Conservation (phyloP, 2,329 filamentous ascomycete genomes). For the Coniochaeta pulveracea region DNA sequence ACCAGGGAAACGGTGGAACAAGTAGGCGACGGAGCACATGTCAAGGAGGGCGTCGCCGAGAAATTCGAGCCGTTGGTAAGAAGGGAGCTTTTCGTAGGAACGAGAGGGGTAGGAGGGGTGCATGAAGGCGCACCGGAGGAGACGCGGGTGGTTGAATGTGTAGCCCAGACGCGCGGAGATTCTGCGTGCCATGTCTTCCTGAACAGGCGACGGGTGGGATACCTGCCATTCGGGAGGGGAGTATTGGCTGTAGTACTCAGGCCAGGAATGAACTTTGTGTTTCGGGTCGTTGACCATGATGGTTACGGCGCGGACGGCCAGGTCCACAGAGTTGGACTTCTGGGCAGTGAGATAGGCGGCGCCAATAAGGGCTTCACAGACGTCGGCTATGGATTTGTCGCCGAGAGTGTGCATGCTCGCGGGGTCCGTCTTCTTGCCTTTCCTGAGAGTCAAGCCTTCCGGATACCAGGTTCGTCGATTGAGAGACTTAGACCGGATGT, state of each 20-base stretch:
- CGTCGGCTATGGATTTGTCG: slow-evolving; percentile 88
- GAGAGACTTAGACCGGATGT: slow-evolving; percentile 74
- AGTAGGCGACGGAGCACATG: slow-evolving; percentile 70
- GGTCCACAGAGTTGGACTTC: slow-evolving; percentile 33
- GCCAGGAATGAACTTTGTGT: slow-evolving; percentile 59
- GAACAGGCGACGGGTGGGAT: slow-evolving; percentile 48
- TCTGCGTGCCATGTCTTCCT: slow-evolving; percentile 55
- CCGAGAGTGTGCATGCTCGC: slow-evolving; percentile 54
- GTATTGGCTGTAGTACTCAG: slow-evolving; percentile 64
- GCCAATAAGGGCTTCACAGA: slow-evolving; percentile 89
- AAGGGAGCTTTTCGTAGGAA: slow-evolving; percentile 66
- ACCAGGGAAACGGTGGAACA: slow-evolving; percentile 65
- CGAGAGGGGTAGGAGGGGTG: slow-evolving; percentile 68
- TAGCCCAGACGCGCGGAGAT: slow-evolving; percentile 48
- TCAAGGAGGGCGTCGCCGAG: slow-evolving; percentile 83
- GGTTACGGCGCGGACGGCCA: slow-evolving; percentile 53
- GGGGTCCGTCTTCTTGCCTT: slow-evolving; percentile 52
- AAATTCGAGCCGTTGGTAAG: slow-evolving; percentile 87
- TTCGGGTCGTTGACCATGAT: slow-evolving; percentile 57
- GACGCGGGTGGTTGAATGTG: slow-evolving; percentile 59
- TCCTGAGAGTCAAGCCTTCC: slow-evolving; percentile 58
- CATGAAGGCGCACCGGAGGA: slow-evolving; percentile 76
- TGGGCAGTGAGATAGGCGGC: slow-evolving; percentile 54
- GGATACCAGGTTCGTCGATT: slow-evolving; percentile 85
- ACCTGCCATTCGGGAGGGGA: slow-evolving; percentile 60